Evolutionary conservation across 805 yeast species (phyloP), one percentile per base, ranked within the genome.

Genomic region (Saturnispora hagleri): DNA sequence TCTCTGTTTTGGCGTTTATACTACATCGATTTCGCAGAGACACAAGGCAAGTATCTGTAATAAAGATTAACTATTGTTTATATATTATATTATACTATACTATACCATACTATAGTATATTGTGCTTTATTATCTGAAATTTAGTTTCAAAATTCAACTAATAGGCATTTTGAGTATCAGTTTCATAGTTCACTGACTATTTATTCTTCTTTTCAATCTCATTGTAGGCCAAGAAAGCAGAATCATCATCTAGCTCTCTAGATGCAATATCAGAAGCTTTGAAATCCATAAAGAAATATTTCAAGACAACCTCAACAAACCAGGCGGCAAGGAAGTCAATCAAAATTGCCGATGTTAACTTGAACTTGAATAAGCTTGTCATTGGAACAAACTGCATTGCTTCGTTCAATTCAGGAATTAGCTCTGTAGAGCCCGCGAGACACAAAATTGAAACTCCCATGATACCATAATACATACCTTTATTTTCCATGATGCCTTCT

Each of bases 401-500:
- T 66, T 87, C 91, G 67, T 93, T 93, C 63, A 93, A 70, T 72
- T 93, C 99, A 34, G 98, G 98, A 62, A 90, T 66, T 63, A 91
- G 85, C 69, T 93, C 99, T 24, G 98, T 89, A 5, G 97, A 83
- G 15, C 98, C 96, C 10, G 91, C 77, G 52, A 93, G 69, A 1
- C 97, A 95, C 62, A 93, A 76, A 41, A 79, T 88, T 24, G 95
- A 85, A 58, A 91, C 97, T 58, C 96, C 96, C 36, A 91, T 65
- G 52, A 93, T 76, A 24, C 99, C 99, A 60, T 88, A 91, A 72
- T 85, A 91, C 98, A 93, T 93, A 58, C 97, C 98, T 70, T 84
- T 86, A 72, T 93, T 93, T 68, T 86, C 96, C 50, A 74, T 75
- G 61, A 93, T 85, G 52, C 88, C 81, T 71, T 93, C 96, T 68